A percentile compares a stretch with the other conserved stretches of the same genome.
phyloP scores from a whole-genome alignment of 352 stramenopile genomes.

The Phytophthora tubulina region DNA sequence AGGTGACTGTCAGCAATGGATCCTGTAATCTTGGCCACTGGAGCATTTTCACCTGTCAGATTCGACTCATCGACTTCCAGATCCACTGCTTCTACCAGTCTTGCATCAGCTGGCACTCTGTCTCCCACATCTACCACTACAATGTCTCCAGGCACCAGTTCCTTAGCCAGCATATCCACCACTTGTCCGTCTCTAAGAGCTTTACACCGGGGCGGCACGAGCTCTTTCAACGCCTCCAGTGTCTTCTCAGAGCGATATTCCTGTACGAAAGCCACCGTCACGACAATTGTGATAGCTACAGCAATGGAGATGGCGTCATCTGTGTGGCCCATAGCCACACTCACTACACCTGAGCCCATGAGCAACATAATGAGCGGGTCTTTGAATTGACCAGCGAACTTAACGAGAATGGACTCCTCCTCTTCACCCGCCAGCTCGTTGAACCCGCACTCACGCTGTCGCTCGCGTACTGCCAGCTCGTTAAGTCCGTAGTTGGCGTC shows the following conservation, averaged over 20 bases:
- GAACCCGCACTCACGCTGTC: constrained; percentile 73
- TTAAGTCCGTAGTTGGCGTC: constrained; percentile 73
- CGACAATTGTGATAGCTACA: constrained; percentile 97
- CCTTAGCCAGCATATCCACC: constrained; percentile 74
- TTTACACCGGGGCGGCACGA: constrained; percentile 81
- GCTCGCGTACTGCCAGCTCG: constrained; percentile 59
- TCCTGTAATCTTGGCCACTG: constrained; percentile 78
- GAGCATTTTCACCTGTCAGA: constrained; percentile 94
- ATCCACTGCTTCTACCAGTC: constrained; percentile 90
- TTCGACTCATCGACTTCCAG: constrained; percentile 95
- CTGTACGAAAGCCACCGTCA: constrained; percentile 95
- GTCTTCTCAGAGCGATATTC: constrained; percentile 91
- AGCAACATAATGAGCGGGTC: constrained; percentile 98
- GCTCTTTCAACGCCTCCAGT: constrained; percentile 83
- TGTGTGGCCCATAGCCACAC: constrained; percentile 93
- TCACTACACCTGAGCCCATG: constrained; percentile 92
- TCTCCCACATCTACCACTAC: constrained; percentile 94
- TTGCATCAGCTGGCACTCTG: constrained; percentile 93
- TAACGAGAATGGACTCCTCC: constrained; percentile 89
- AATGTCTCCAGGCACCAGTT: constrained; percentile 87
- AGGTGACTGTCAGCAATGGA: constrained; percentile 73
- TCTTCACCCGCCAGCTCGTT: constrained; percentile 82
- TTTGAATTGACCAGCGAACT: constrained; percentile 96
- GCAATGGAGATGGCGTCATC: constrained; percentile 97
- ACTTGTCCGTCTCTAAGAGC: constrained; percentile 65